phyloP scores from a whole-genome alignment of 169 alveolate species.

The Babesia bovis region DNA sequence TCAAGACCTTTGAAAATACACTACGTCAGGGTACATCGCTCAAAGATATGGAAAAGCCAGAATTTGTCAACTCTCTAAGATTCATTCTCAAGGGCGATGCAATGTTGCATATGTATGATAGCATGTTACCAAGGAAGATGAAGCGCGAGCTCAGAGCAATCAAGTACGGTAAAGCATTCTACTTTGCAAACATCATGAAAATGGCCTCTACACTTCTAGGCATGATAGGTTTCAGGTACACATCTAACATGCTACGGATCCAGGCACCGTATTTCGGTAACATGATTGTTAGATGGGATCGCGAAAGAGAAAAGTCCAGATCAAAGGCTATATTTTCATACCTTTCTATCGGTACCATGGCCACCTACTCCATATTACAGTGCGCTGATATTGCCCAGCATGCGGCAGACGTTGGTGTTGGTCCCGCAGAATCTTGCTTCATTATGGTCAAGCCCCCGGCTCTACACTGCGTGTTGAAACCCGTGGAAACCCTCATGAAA shows the following conservation, averaged over 20 bases:
- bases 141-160: conserved; percentile 72
- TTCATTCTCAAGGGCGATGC: conserved; percentile 79
- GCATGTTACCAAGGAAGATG: conserved; percentile 73
- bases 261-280: conserved; percentile 83
- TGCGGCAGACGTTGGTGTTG: conserved; percentile 75
- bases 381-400: conserved; percentile 79
- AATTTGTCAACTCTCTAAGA: conserved; percentile 70
- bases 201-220: conserved; percentile 65
- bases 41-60: conserved; percentile 68
- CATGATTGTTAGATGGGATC: conserved; percentile 74
- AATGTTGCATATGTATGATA: conserved; percentile 70
- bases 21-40: conserved; percentile 66
- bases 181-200: conserved; percentile 72
- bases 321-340: conserved; percentile 64
- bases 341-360: conserved; percentile 76
- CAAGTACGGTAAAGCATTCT: conserved; percentile 76
- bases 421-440: conserved; percentile 74
- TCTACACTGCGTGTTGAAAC: conserved; percentile 63
- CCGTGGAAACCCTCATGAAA: conserved; percentile 48
- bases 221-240: conserved; percentile 67
- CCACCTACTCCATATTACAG: conserved; percentile 71
- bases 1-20: conserved; percentile 70
- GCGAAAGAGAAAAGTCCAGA: conserved; percentile 67
- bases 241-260: conserved; percentile 68
- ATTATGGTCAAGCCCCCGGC: conserved; percentile 65